Percentiles rank a stretch among this genome's conserved stretches.
Evolutionary conservation across 1,284 basidiomycete genomes (phyloP).

Genomic region (Exsudoporus floridanus): DNA sequence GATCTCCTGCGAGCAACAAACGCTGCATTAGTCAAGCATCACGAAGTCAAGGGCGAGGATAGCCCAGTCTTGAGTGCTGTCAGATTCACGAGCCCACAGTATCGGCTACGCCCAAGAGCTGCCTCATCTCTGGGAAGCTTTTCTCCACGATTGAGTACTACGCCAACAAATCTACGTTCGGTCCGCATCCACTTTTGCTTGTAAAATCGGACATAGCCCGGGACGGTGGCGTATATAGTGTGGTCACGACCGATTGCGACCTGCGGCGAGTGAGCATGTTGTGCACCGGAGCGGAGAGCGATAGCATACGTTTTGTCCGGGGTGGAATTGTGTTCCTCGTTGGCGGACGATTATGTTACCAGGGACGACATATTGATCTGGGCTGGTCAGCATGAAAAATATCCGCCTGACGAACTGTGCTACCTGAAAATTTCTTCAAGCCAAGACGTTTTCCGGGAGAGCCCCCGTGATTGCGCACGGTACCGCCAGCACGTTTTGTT

Average conservation of each 20-base stretch:
- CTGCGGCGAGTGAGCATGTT: conserved; percentile 41
- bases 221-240: conserved; percentile 84
- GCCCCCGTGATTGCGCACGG: conserved; percentile 86
- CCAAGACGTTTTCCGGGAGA: conserved; percentile 90
- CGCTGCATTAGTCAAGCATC: conserved; percentile 3
- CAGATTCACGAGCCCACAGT: conserved; percentile 71
- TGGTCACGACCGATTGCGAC: conserved; percentile 90
- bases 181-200: conserved; percentile 66
- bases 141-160: conserved; percentile 78
- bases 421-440: conserved; percentile 92
- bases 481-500: conserved; percentile 92
- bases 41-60: conserved; percentile 8
- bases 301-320: conserved; percentile 80
- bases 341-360: conserved; percentile 95
- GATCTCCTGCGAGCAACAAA: neutral
- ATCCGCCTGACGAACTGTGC: conserved; percentile 18
- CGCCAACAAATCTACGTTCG: conserved; percentile 78
- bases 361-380: conserved; percentile 85
- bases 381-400: conserved; percentile 15
- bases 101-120: conserved; percentile 70
- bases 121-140: conserved; percentile 80
- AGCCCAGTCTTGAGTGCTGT: conserved; percentile 13
- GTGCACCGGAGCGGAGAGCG: conserved; percentile 6
- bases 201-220: conserved; percentile 93
- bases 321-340: conserved; percentile 85